Evolutionary conservation across 768 basidiomycete species (phyloP), one percentile per base, ranked within the genome.

Genomic region (Panaeolus cyanescens): DNA sequence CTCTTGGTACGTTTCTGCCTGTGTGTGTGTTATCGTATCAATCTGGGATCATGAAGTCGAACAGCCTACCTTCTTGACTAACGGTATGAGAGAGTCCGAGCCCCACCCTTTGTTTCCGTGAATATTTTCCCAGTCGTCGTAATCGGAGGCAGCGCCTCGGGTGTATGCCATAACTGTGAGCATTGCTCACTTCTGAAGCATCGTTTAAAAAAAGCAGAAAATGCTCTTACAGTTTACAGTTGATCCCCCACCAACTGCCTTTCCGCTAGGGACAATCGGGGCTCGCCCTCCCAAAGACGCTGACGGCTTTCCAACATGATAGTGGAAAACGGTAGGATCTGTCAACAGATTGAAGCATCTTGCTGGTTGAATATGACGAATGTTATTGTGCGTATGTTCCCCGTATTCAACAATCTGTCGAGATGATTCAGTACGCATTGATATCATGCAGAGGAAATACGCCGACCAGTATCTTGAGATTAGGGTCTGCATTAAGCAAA

Each of bases 161-260:
- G 81, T 83, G 63, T 89, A 89, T 73, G 83, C 78, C 69, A 79
- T 77, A 59, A 81, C 81, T 83, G 53, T 22, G n/a, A 39, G 15
- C 19, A 36, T 56, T 13, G 55, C 19, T 10, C 19, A 36, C 15
- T 22, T 2, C 31, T 39, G 22, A 45, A 36, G 17, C 33, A 19
- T 56, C 30, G 31, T 7, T 59, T 17, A 17, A 45, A 3, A 59
- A 8, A 32, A 32, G 31, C 1, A 20, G 20, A 3, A 69, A 20
- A 40, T 12, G 10, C 39, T 40, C 79, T 56, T 57, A 86, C 87
- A 85, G 64, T 89, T 90, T 22, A 89, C 80, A 59, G 77, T 75
- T 0, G 86, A 87, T 0, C 87, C 88, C 7, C 89, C 89, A 4
- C 89, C 88, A 5, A 91, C 68, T 39, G 79, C 80, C 56, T 81